Evolutionary conservation across 2,329 filamentous ascomycete species (phyloP).

Genomic region (Pseudocercospora pini-densiflorae): DNA sequence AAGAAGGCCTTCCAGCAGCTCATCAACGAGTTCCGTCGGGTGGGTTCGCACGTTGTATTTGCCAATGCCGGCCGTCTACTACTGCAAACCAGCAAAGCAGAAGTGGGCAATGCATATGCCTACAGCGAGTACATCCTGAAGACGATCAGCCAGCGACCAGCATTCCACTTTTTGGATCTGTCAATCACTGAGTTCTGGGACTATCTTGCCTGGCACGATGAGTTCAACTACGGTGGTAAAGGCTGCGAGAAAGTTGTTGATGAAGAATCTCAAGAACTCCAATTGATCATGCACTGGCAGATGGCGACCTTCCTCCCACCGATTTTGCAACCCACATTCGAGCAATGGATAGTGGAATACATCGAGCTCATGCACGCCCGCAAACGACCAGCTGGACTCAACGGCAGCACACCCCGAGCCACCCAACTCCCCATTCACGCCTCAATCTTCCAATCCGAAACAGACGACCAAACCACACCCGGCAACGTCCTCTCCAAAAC

Average conservation of each 20-base stretch:
- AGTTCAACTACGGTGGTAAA: conserved; percentile 98
- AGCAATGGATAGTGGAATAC: conserved; percentile 93
- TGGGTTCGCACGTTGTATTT: conserved; percentile 95
- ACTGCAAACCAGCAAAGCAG: conserved; percentile 92
- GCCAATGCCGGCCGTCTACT: conserved; percentile 87
- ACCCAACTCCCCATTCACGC: conserved; percentile 65
- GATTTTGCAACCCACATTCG: conserved; percentile 81
- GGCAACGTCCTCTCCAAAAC: conserved; percentile 74
- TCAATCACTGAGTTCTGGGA: conserved; percentile 99
- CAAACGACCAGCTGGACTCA: conserved; percentile 65
- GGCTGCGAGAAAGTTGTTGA: conserved; percentile 81
- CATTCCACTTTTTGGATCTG: conserved; percentile 96
- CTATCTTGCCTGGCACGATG: conserved; percentile 97
- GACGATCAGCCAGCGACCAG: conserved; percentile 90
- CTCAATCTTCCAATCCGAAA: conserved; percentile 60
- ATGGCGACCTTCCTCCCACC: conserved; percentile 84
- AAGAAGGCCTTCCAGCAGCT: conserved; percentile 96
- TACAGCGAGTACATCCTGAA: conserved; percentile 98
- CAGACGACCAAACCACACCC: conserved; percentile 60
- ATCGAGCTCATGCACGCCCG: conserved; percentile 89
- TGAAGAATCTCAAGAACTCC: conserved; percentile 76
- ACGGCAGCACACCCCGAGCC: conserved; percentile 54
- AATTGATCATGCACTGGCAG: conserved; percentile 99
- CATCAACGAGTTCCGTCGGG: conserved; percentile 93
- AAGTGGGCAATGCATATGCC: conserved; percentile 94